These are phyloP conservation scores for Moricandia arvensis DNA, from an alignment of 345 rosid genomes.

Conservation along the genomic window DNA sequence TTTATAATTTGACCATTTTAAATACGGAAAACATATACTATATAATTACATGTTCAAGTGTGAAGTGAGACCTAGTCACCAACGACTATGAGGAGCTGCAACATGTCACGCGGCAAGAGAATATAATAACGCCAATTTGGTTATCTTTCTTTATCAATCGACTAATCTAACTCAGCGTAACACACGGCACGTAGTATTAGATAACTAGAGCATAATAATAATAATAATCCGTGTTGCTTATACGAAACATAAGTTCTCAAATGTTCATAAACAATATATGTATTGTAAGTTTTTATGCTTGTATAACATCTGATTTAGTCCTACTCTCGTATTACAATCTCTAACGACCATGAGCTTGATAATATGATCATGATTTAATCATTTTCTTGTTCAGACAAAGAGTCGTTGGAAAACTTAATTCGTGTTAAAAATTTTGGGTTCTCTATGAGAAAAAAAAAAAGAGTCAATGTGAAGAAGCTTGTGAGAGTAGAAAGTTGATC, in stretches of 20 bases:
- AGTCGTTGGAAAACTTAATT: not conserved
- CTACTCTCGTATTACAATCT: not conserved
- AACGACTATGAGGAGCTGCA: conserved; percentile 11
- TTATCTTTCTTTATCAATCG: not conserved
- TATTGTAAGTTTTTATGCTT: too few relatives aligned
- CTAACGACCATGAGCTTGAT: not conserved
- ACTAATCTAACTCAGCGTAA: not conserved
- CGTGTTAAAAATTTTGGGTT: not conserved
- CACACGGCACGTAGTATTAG: not conserved
- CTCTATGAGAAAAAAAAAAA: not conserved
- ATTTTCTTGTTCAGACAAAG: not conserved
- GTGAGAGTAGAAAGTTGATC: not conserved
- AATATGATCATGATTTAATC: not conserved
- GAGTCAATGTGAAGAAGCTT: not conserved
- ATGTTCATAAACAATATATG: not conserved
- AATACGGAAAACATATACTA: not conserved
- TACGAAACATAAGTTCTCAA: not conserved
- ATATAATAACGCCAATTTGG: not conserved
- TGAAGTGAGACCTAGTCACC: conserved; percentile 1
- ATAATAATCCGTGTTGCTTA: conserved; percentile 1
- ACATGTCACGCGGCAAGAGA: not conserved
- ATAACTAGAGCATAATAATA: not conserved
- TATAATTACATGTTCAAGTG: not conserved
- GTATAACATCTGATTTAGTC: not conserved
- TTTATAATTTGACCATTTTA: not conserved